Evolutionary conservation across 139 green algal species (phyloP).

Genomic region (Tetradesmus lagerheimii): DNA sequence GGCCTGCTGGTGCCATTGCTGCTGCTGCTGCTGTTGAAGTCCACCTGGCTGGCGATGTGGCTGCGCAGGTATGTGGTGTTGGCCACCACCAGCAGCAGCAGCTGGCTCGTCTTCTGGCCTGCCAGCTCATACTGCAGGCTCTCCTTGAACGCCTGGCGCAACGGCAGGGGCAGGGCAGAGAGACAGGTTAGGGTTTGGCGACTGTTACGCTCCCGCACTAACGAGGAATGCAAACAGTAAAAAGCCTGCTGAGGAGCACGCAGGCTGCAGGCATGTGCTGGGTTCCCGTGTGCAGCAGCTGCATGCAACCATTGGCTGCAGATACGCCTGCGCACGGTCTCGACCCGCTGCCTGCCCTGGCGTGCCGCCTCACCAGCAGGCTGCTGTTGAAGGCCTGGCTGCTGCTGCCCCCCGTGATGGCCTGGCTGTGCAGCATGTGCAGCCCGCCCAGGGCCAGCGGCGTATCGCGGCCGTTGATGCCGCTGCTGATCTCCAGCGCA

Average conservation of each 20-base stretch:
- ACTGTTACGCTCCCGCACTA: too few relatives aligned
- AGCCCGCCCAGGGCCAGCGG: constrained; percentile 76
- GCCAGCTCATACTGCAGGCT: constrained; percentile 69
- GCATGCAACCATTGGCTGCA: background rate
- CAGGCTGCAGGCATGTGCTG: too few relatives aligned
- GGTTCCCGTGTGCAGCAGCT: too few relatives aligned
- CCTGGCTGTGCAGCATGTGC: constrained; percentile 84
- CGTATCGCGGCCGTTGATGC: constrained; percentile 73
- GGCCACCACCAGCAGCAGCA: constrained; percentile 64
- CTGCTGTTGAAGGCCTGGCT: constrained; percentile 56
- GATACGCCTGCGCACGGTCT: too few relatives aligned
- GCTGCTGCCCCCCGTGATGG: constrained; percentile 42
- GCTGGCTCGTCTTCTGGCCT: constrained; percentile 49
- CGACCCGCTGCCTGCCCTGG: too few relatives aligned
- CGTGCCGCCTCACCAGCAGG: background rate
- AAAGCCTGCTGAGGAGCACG: too few relatives aligned
- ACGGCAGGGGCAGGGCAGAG: too few relatives aligned
- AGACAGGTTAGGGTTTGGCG: too few relatives aligned
- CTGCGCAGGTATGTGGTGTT: constrained; percentile 66
- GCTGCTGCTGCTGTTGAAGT: constrained; percentile 22
- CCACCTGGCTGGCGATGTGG: constrained; percentile 1
- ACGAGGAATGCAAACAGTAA: too few relatives aligned
- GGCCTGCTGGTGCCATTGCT: background rate
- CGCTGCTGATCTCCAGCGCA: constrained; percentile 80
- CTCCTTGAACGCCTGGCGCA: constrained; percentile 68